These are phyloP conservation scores for Mycena leptocephala DNA, from an alignment of 768 basidiomycete species.

Conservation along the genomic window DNA sequence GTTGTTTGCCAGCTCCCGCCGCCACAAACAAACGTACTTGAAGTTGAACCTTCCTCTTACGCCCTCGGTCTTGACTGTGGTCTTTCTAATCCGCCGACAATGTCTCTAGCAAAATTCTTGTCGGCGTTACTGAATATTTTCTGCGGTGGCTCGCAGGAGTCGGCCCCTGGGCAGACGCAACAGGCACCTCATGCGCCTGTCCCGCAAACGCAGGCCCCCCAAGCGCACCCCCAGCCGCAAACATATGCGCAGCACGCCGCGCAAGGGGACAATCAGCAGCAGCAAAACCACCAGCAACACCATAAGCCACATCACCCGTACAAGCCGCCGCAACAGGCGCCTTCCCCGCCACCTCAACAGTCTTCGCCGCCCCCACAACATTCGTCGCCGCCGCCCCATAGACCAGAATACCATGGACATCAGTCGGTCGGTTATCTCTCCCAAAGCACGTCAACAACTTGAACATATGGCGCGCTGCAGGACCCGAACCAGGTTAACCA, in stretches of 20 bases:
- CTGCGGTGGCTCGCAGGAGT: conserved; percentile 18
- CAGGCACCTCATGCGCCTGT: background rate
- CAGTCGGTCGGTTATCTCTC: conserved; percentile 6
- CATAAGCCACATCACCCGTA: background rate
- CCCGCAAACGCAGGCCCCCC: background rate
- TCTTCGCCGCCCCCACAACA: background rate
- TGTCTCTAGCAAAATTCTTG: conserved; percentile 22
- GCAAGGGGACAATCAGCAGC: background rate
- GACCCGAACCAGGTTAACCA: conserved; percentile 77
- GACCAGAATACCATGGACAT: background rate
- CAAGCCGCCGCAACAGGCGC: background rate
- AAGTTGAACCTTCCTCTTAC: background rate
- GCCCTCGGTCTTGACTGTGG: background rate
- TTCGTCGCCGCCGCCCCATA: conserved; percentile 6
- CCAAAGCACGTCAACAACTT: background rate
- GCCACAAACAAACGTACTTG: background rate
- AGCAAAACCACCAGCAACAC: background rate
- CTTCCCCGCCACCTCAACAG: background rate
- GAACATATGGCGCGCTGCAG: background rate
- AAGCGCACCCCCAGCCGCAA: conserved; percentile 6
- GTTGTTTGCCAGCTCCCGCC: conserved; percentile 7
- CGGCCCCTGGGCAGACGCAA: background rate
- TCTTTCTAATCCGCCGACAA: background rate
- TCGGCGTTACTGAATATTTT: background rate
- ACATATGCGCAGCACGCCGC: background rate